Percentiles rank a stretch among this genome's conserved stretches.
Conservation (phyloP, 495 filamentous ascomycete genomes). For the Filosporella fistucella region DNA sequence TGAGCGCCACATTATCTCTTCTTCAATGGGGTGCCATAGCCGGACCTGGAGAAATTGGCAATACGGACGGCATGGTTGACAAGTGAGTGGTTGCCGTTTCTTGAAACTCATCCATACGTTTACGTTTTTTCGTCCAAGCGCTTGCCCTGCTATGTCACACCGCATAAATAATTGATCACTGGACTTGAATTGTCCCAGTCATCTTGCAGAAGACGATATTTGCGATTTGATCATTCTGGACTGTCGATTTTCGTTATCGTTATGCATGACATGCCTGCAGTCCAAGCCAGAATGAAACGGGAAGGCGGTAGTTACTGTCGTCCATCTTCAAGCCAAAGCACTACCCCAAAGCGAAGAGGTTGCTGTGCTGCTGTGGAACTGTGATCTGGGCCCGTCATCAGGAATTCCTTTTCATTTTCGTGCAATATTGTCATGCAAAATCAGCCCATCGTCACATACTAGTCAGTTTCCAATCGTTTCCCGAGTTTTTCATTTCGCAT, state of each 20-base stretch:
- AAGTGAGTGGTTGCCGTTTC: constrained; percentile 63
- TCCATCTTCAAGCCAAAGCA: neutral
- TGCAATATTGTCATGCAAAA: constrained; percentile 9
- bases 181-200: constrained; percentile 43
- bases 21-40: constrained; percentile 64
- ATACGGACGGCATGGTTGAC: constrained; percentile 74
- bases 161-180: constrained; percentile 67
- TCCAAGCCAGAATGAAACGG: constrained; percentile 10
- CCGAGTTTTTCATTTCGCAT: constrained; percentile 5
- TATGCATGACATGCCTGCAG: constrained; percentile 23
- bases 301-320: constrained; percentile 1
- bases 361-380: constrained; percentile 19
- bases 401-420: constrained; percentile 6
- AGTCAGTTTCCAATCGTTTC: constrained; percentile 9
- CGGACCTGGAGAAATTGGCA: constrained; percentile 70
- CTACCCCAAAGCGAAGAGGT: neutral
- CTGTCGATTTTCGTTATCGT: constrained; percentile 16
- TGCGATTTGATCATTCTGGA: constrained; percentile 3
- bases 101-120: constrained; percentile 22
- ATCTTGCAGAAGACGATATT: constrained; percentile 26
- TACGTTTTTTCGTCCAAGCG: constrained; percentile 24
- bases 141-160: constrained; percentile 24
- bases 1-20: constrained; percentile 65
- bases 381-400: neutral
- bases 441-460: constrained; percentile 13